These are phyloP conservation scores for Carex parvula DNA, from an alignment of 176 grass and related monocot genomes.

Conservation along the genomic window DNA sequence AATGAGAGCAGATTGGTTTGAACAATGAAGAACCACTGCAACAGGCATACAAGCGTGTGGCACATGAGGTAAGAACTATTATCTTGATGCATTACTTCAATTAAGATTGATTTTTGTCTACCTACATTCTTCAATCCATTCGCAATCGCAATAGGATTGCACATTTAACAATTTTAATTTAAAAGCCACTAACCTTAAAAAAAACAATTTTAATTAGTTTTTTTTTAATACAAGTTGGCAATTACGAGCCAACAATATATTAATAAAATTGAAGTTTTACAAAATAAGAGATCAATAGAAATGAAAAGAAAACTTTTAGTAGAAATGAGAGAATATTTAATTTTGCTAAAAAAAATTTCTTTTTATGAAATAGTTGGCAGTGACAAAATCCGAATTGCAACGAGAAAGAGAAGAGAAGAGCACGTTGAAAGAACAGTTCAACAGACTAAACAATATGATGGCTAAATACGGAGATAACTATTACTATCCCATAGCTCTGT, in stretches of 20 bases:
- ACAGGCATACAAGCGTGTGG: not conserved
- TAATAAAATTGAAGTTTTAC: too few relatives aligned
- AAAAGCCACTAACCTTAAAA: too few relatives aligned
- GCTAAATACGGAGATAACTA: not conserved
- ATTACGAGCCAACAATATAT: too few relatives aligned
- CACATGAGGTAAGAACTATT: slow-evolving; percentile 7
- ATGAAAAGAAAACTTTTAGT: too few relatives aligned
- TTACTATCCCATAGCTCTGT: not conserved
- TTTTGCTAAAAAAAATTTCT: not conserved
- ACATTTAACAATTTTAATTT: not conserved
- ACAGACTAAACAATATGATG: not conserved
- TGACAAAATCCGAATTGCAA: not conserved
- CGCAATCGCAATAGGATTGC: not conserved
- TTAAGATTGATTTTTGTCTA: not conserved
- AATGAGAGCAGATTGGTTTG: slow-evolving; percentile 19
- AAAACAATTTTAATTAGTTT: not conserved
- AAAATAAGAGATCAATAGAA: too few relatives aligned
- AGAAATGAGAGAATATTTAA: not conserved
- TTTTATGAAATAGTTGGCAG: slow-evolving; percentile 5
- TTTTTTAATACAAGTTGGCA: too few relatives aligned
- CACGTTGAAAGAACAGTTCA: not conserved
- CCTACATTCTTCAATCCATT: not conserved
- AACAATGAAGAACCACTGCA: slow-evolving; percentile 12
- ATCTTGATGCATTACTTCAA: not conserved
- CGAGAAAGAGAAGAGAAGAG: slow-evolving; percentile 10